Evolutionary conservation across 768 basidiomycete species (phyloP), one percentile per base, ranked within the genome.

Genomic region (Suillus clintonianus): DNA sequence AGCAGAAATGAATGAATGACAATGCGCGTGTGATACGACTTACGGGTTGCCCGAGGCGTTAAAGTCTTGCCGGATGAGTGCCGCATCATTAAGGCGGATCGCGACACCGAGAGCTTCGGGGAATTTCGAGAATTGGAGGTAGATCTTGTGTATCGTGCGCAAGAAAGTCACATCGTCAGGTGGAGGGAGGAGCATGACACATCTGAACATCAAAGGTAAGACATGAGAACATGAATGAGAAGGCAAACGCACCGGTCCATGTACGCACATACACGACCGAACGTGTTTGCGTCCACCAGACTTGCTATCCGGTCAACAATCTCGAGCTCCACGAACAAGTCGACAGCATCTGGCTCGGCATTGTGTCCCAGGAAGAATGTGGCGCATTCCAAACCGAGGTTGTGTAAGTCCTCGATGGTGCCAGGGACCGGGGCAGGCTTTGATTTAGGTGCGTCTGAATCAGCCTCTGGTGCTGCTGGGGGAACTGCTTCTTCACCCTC

Each of bases 311-410:
- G 85, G 64, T 89, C 84, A 30, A 97, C 89, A 68, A 92, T 91
- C 75, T 99, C 97, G 68, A 99, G 78, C 70, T 98, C 97, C 71
- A 97, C 89, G 63, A 99, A 79, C 39, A 99, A 81, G 79, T 99
- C 97, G 37, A 99, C 96, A 0, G 97, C 97, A 74, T 99, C 97
- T 36, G 95, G 96, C 76, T 99, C 97, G 11, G 96, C 97, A 71
- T 99, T 98, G 75, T 99, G 97, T 19, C 83, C 82, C 15, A 99
- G 80, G 67, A 75, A 77, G 2, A 82, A 99, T 14, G 82, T 88
- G 8, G 95, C 92, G 70, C 97, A 94, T 71, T 94, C 86, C 63
- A 91, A 81, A 0, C 91, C 93, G 59, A 98, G 86, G 1, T 80
- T 80, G 34, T 88, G 85, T 51, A 99, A 82, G 63, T 94, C 91